Percentiles rank a stretch among this genome's conserved stretches.
Conservation (phyloP, 352 stramenopile species). For the Pythium inflatum region DNA sequence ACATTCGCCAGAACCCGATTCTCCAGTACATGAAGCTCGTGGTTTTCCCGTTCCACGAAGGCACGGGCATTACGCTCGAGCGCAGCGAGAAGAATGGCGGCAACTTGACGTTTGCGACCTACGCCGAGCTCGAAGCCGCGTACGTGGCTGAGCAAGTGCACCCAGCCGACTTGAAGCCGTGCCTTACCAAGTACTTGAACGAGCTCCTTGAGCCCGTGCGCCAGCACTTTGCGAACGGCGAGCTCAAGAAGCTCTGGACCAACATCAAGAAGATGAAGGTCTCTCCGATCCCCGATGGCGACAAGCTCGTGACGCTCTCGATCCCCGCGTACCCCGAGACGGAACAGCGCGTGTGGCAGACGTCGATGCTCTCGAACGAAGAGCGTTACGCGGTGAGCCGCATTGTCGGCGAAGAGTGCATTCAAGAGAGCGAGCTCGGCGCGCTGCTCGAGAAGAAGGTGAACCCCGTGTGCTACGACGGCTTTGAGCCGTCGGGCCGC, state of each 20-base stretch:
- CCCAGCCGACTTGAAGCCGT: slow-evolving; percentile 96
- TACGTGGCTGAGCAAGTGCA: slow-evolving; percentile 94
- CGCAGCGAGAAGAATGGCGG: slow-evolving; percentile 86
- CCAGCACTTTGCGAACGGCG: slow-evolving; percentile 93
- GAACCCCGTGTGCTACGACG: slow-evolving; percentile 96
- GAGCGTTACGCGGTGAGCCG: slow-evolving; percentile 80
- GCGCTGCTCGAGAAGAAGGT: slow-evolving; percentile 87
- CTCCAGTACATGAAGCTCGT: slow-evolving; percentile 97
- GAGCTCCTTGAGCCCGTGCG: slow-evolving; percentile 95
- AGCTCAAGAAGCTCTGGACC: slow-evolving; percentile 95
- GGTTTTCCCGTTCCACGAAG: slow-evolving; percentile 87
- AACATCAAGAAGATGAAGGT: slow-evolving; percentile 92
- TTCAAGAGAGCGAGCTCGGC: slow-evolving; percentile 90
- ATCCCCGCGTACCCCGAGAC: slow-evolving; percentile 67
- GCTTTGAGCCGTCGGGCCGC: slow-evolving; percentile 98
- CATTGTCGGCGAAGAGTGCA: slow-evolving; percentile 93
- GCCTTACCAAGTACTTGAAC: slow-evolving; percentile 93
- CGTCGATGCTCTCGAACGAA: slow-evolving; percentile 77
- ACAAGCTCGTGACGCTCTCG: slow-evolving; percentile 74
- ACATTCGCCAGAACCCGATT: slow-evolving; percentile 93
- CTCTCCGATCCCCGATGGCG: slow-evolving; percentile 58
- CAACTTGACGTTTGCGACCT: slow-evolving; percentile 88
- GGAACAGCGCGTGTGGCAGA: slow-evolving; percentile 69
- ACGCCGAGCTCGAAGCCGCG: slow-evolving; percentile 90
- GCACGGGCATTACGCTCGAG: slow-evolving; percentile 71